Base-by-base conservation (phyloP, 2,329 filamentous ascomycete genomes). In the Monilinia fructicola region DNA sequence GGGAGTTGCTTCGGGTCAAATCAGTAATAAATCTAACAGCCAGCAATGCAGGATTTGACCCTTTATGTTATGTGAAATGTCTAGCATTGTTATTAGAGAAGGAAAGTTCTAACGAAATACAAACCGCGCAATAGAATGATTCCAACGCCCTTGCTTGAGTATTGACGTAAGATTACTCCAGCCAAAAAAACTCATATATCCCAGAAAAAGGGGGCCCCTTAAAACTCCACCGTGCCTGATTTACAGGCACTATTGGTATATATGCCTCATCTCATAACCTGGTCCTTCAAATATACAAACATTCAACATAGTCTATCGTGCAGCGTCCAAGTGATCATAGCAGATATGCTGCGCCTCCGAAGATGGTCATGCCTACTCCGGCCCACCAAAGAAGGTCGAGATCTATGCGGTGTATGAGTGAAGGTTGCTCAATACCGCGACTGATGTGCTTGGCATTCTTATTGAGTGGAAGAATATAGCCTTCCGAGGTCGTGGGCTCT, bases 401-500 rank as follows among this genome's bases (percentile, higher is more conserved):
- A 69, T 76, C 73, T 14, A 76, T 65, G 12, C 68, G 59, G 18
- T 74, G 67, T 28, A 74, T 46, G 2, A 72, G 55, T 21, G 46
- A 54, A 31, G 67, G 66, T 7, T 67, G 26, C 46, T 71, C 69
- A 31, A 67, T 63, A 18, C 70, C 70, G 48, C 72, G 69, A 64
- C 73, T 75, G 54, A 74, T 72, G 52, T 76, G 73, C 55, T 67
- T 65, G 18, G 75, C 73, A 50, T 76, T 67, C 52, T 72, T 74
- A 54, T 77, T 77, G 52, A 77, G 53, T 5, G 76, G 75, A 6
- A 71, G 35, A 14, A 52, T 23, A 11, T 54, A 62, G 6, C 55
- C 65, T 56, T 66, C 58, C 3, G 59, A 63, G 56, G 82, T 81
- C n/a, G 79, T 78, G 23, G 77, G 76, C 31, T 77, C 72, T 64